A percentile compares a stretch with the other conserved stretches of the same genome.
Evolutionary conservation across 148 eudicot genomes (phyloP).

Genomic region (Simmondsia chinensis): DNA sequence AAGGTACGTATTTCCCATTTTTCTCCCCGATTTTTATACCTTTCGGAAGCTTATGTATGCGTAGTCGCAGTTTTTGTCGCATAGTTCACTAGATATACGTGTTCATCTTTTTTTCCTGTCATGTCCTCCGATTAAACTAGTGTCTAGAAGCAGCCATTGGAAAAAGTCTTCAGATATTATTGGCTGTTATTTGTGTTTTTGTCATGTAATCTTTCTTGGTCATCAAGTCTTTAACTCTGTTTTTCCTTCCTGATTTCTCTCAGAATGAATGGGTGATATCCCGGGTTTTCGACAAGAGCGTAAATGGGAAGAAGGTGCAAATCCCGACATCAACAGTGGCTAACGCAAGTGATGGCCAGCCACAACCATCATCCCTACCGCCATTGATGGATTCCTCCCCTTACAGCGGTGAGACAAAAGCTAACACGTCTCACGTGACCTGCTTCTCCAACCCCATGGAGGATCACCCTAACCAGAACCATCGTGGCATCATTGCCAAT

Average conservation of each 20-base stretch:
- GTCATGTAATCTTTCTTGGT: neutral
- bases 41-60: too few relatives aligned
- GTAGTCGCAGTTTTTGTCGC: too few relatives aligned
- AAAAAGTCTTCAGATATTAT: too few relatives aligned
- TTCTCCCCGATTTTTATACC: constrained; percentile 3
- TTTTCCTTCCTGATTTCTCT: neutral
- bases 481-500: constrained; percentile 1
- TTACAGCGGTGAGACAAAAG: constrained; percentile 11
- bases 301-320: constrained; percentile 35
- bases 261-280: constrained; percentile 89
- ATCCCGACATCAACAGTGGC: constrained; percentile 9
- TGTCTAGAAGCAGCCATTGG: too few relatives aligned
- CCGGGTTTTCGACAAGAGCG: constrained; percentile 56
- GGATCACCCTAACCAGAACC: constrained; percentile 12
- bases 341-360: constrained; percentile 14
- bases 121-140: too few relatives aligned
- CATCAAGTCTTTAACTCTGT: neutral
- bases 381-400: constrained; percentile 51
- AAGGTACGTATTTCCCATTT: constrained; percentile 27
- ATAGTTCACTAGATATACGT: too few relatives aligned
- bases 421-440: constrained; percentile 30
- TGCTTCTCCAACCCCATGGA: constrained; percentile 51
- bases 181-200: neutral
- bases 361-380: constrained; percentile 27
- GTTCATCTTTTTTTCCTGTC: too few relatives aligned